phyloP scores from a whole-genome alignment of 768 basidiomycete genomes.

The Rhodotorula sphaerocarpa region DNA sequence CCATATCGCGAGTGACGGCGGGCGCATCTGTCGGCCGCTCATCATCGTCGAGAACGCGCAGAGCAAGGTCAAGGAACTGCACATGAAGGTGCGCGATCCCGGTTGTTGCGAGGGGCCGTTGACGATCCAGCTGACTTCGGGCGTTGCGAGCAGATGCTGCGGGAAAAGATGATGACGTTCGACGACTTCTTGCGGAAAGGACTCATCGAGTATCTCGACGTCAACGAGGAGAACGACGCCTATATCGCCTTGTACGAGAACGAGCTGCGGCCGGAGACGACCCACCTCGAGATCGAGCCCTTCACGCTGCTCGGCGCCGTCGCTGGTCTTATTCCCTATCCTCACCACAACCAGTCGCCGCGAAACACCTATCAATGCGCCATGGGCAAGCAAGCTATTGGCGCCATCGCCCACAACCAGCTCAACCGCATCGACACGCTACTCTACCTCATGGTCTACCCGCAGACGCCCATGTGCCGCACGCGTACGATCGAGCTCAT shows the following conservation, averaged over 20 bases:
- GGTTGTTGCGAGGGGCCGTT: neutral
- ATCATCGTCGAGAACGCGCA: slow-evolving; percentile 84
- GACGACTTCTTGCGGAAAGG: slow-evolving; percentile 89
- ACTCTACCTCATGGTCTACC: slow-evolving; percentile 94
- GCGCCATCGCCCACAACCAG: slow-evolving; percentile 96
- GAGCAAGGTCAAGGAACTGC: slow-evolving; percentile 67
- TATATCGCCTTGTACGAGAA: slow-evolving; percentile 89
- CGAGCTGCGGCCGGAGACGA: slow-evolving; percentile 72
- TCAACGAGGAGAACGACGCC: slow-evolving; percentile 98
- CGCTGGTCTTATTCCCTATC: slow-evolving; percentile 96
- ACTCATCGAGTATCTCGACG: slow-evolving; percentile 93
- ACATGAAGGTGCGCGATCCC: slow-evolving; percentile 57
- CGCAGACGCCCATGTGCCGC: slow-evolving; percentile 99
- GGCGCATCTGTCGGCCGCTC: slow-evolving; percentile 91
- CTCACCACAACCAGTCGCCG: slow-evolving; percentile 98
- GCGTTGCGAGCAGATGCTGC: slow-evolving; percentile 57
- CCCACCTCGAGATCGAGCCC: slow-evolving; percentile 93
- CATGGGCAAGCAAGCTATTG: slow-evolving; percentile 99
- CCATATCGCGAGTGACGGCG: slow-evolving; percentile 93
- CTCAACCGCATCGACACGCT: slow-evolving; percentile 95
- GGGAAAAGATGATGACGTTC: slow-evolving; percentile 67
- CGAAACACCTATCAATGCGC: slow-evolving; percentile 99
- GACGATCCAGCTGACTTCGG: too few relatives aligned
- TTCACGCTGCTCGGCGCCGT: slow-evolving; percentile 96
- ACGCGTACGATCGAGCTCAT: slow-evolving; percentile 96